Conservation (phyloP, 805 yeast genomes). For the Wickerhamomyces rabaulensis region DNA sequence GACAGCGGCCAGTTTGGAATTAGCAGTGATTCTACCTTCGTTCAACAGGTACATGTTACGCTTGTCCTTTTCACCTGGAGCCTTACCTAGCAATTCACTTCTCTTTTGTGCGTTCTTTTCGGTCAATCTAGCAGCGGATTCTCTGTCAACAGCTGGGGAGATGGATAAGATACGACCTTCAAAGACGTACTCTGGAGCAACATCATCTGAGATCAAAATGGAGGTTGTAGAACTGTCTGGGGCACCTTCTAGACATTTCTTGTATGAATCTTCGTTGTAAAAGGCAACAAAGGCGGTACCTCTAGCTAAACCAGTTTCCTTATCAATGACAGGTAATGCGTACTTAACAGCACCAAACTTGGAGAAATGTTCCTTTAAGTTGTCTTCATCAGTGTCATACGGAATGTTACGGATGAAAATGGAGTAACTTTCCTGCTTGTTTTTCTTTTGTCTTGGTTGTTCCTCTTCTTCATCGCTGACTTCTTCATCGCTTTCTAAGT, state of each 20-base stretch:
- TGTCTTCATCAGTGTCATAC: slow-evolving; percentile 84
- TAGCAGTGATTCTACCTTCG: slow-evolving; percentile 86
- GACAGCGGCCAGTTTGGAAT: slow-evolving; percentile 69
- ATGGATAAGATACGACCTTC: slow-evolving; percentile 89
- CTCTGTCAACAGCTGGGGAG: slow-evolving; percentile 81
- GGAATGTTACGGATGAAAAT: slow-evolving; percentile 91
- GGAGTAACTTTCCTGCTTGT: slow-evolving; percentile 65
- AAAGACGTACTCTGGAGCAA: slow-evolving; percentile 79
- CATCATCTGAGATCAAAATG: slow-evolving; percentile 86
- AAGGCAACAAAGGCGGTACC: slow-evolving; percentile 97
- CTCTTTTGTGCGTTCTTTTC: slow-evolving; percentile 71
- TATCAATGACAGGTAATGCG: slow-evolving; percentile 91
- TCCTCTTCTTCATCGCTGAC: slow-evolving; percentile 30
- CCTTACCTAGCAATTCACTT: slow-evolving; percentile 72
- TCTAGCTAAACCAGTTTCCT: slow-evolving; percentile 75
- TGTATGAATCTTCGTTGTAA: slow-evolving; percentile 51
- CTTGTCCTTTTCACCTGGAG: slow-evolving; percentile 73
- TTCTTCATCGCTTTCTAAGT: slow-evolving; percentile 30
- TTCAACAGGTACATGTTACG: slow-evolving; percentile 82
- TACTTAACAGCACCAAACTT: slow-evolving; percentile 85
- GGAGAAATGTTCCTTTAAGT: slow-evolving; percentile 68
- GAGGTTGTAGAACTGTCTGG: slow-evolving; percentile 65
- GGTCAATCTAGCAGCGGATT: slow-evolving; percentile 68
- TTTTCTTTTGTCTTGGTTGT: slow-evolving; percentile 35
- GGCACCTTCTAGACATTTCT: slow-evolving; percentile 67